A percentile compares a stretch with the other conserved stretches of the same genome.
Conservation (phyloP, 139 green algal genomes). For the Chlamydomonas asymmetrica region DNA sequence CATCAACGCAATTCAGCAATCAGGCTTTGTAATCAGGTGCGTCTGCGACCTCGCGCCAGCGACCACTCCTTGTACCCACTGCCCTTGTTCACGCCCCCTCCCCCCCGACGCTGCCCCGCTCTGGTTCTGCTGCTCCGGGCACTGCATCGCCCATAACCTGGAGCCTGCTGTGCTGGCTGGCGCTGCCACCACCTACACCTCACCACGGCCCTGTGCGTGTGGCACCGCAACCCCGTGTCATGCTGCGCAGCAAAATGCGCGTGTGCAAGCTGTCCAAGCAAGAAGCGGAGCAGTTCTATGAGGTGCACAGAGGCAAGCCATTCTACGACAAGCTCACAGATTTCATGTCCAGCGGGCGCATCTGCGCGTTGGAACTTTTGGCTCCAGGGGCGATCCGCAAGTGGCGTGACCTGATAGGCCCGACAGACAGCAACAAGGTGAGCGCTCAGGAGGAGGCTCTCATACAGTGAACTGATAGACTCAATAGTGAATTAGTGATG, state of each 20-base stretch:
- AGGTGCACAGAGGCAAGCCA: slow-evolving; percentile 62
- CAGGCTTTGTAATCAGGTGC: slow-evolving; percentile 59
- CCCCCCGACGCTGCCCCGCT: too few species aligned
- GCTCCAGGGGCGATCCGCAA: slow-evolving; percentile 54
- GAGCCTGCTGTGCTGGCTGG: too few species aligned
- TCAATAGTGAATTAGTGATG: too few species aligned
- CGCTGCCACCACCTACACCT: too few species aligned
- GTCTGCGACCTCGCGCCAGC: too few species aligned
- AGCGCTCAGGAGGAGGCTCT: too few species aligned
- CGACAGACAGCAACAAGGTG: slow-evolving; percentile 43
- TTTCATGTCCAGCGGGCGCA: slow-evolving; percentile 73
- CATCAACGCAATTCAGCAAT: slow-evolving; percentile 61
- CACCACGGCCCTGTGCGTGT: too few species aligned
- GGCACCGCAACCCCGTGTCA: not conserved
- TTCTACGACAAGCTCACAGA: slow-evolving; percentile 70
- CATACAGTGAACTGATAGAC: too few species aligned
- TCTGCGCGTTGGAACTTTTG: slow-evolving; percentile 78
- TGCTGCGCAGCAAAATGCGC: slow-evolving; percentile 54
- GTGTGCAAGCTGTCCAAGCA: slow-evolving; percentile 58
- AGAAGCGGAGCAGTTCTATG: slow-evolving; percentile 74
- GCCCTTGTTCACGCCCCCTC: too few species aligned
- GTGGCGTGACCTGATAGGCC: slow-evolving; percentile 56
- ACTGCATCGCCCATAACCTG: too few species aligned
- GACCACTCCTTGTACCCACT: too few species aligned
- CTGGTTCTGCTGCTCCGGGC: too few species aligned